These are phyloP conservation scores for Vaccinium corymbosum DNA, from an alignment of 148 eudicot genomes.

Conservation along the genomic window DNA sequence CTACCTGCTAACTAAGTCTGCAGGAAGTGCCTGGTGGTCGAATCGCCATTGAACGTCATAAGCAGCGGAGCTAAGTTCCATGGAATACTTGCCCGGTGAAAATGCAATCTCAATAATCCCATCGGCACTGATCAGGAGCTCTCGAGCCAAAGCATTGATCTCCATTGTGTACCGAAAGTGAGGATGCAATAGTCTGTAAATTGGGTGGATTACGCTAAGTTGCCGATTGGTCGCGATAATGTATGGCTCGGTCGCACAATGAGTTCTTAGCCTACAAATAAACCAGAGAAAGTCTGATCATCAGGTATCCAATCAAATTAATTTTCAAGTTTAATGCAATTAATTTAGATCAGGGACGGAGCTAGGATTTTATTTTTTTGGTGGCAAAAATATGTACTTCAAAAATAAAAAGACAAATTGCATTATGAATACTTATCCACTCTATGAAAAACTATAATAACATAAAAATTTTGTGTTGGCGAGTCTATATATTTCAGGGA, in stretches of 20 bases:
- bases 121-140: constrained; percentile 63
- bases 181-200: constrained; percentile 61
- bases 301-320: too few species aligned
- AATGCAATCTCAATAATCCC: constrained; percentile 69
- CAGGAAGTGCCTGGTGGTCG: constrained; percentile 65
- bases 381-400: too few species aligned
- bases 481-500: too few species aligned
- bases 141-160: constrained; percentile 80
- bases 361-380: too few species aligned
- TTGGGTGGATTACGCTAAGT: constrained; percentile 81
- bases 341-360: too few species aligned
- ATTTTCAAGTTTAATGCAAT: too few species aligned
- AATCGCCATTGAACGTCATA: constrained; percentile 74
- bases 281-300: background rate
- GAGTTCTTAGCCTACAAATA: constrained; percentile 69
- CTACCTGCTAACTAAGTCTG: constrained; percentile 69
- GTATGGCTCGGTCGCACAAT: constrained; percentile 70
- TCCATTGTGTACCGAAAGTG: constrained; percentile 89
- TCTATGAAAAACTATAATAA: too few species aligned
- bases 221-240: constrained; percentile 74
- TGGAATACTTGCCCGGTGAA: constrained; percentile 50
- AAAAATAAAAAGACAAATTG: too few species aligned
- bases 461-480: too few species aligned
- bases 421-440: too few species aligned
- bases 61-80: constrained; percentile 64